These are phyloP conservation scores for Ustilago loliicola DNA, from an alignment of 1,284 basidiomycete genomes.

Conservation along the genomic window DNA sequence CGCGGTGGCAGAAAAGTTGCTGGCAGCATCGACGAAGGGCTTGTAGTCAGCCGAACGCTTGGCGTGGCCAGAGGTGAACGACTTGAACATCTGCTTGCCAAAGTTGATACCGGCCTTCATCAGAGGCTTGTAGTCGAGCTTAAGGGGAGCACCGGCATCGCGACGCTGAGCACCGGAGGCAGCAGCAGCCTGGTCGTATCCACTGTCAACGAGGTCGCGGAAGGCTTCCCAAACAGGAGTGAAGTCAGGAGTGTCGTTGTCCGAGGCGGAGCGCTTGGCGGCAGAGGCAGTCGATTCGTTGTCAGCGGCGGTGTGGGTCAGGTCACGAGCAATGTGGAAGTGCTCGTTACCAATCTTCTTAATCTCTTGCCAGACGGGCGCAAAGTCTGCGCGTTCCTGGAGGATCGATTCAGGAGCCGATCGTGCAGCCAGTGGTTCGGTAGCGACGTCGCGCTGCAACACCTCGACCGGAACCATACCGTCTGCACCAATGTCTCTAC, in stretches of 20 bases:
- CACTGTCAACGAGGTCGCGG: slow-evolving; percentile 57
- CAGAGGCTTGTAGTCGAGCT: slow-evolving; percentile 53
- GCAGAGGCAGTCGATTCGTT: slow-evolving; percentile 4
- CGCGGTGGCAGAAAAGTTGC: slow-evolving; percentile 39
- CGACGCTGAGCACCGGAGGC: slow-evolving; percentile 26
- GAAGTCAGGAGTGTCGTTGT: slow-evolving; percentile 40
- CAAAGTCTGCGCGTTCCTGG: slow-evolving; percentile 49
- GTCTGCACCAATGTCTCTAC: slow-evolving; percentile 25
- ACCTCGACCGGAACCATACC: slow-evolving; percentile 24
- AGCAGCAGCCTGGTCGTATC: slow-evolving; percentile 39
- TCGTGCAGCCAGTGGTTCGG: slow-evolving; percentile 9
- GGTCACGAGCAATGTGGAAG: slow-evolving; percentile 33
- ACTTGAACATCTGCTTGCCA: slow-evolving; percentile 47
- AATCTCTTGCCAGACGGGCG: slow-evolving; percentile 56
- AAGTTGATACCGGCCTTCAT: slow-evolving; percentile 44
- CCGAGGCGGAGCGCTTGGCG: slow-evolving; percentile 28
- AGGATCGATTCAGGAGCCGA: slow-evolving; percentile 19
- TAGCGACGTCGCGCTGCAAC: slow-evolving; percentile 28
- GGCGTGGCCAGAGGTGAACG: slow-evolving; percentile 41
- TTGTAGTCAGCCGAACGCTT: slow-evolving; percentile 72
- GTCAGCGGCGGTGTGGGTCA: slow-evolving; percentile 8
- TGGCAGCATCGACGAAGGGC: slow-evolving; percentile 82
- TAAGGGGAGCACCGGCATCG: slow-evolving; percentile 21
- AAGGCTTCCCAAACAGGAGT: slow-evolving; percentile 55
- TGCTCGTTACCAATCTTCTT: slow-evolving; percentile 55